Percentiles rank a stretch among this genome's conserved stretches.
phyloP scores from a whole-genome alignment of 2,329 filamentous ascomycete species.

The Arthrobotrys iridis region DNA sequence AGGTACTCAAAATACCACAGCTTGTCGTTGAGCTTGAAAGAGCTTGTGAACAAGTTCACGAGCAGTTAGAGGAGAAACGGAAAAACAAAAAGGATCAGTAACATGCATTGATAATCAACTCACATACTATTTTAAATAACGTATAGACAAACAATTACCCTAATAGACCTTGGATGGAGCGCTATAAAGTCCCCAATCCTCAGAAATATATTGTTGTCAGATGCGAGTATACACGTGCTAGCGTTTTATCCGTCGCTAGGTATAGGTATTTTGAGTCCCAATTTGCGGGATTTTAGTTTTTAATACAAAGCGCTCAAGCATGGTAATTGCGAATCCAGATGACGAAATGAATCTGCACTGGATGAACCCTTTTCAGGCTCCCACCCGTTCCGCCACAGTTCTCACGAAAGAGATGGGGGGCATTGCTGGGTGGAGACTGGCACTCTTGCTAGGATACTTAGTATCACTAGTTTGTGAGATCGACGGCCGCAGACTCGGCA shows the following conservation, averaged over 20 bases:
- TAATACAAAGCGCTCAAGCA: no score
- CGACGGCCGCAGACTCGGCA: not conserved
- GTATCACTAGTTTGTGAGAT: not conserved
- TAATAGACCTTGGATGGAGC: not conserved
- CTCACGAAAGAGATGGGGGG: not conserved
- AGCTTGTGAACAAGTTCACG: slow-evolving; percentile 76
- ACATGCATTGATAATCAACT: not conserved
- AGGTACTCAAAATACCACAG: slow-evolving; percentile 74
- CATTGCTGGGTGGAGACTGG: not conserved
- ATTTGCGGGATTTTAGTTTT: no score
- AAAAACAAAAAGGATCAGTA: slow-evolving; percentile 19
- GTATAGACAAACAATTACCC: slow-evolving; percentile 7
- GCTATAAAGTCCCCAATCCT: not conserved
- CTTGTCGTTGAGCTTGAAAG: slow-evolving; percentile 78
- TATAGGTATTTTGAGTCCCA: no score
- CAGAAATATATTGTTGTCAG: no score
- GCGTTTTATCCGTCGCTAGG: no score
- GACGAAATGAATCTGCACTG: no score
- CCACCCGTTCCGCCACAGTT: not conserved
- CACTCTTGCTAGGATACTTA: not conserved
- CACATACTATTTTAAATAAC: not conserved
- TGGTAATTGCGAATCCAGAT: no score
- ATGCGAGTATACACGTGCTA: no score
- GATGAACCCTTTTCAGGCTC: no score
- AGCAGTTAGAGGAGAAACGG: slow-evolving; percentile 59